phyloP scores from a whole-genome alignment of 2,329 filamentous ascomycete genomes.

The Phialemonium atrogriseum region DNA sequence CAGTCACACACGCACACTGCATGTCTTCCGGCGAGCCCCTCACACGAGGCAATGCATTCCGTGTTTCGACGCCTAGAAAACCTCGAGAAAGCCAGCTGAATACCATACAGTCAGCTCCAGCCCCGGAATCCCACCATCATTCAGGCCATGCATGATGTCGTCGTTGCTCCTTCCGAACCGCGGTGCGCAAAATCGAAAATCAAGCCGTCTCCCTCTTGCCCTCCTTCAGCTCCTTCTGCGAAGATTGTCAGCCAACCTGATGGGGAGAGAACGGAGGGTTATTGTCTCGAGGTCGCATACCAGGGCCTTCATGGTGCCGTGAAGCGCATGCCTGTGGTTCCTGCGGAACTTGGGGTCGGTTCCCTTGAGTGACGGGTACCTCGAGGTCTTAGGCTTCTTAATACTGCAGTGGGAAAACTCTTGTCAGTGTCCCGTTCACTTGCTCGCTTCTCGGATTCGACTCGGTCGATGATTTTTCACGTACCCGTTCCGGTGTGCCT shows the following conservation, averaged over 20 bases:
- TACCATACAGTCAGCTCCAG: constrained; percentile 9
- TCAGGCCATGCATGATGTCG: constrained; percentile 15
- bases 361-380: constrained; percentile 98
- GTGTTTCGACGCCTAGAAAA: constrained; percentile 18
- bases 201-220: constrained; percentile 47
- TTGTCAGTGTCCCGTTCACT: constrained; percentile 3
- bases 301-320: constrained; percentile 96
- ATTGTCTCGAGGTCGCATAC: constrained; percentile 60
- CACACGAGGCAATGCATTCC: constrained; percentile 17
- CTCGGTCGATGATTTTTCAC: constrained; percentile 26
- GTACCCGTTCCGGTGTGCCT: constrained; percentile 99
- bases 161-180: constrained; percentile 10
- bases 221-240: constrained; percentile 94
- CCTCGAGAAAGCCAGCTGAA: constrained; percentile 17
- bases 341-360: constrained; percentile 99
- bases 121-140: constrained; percentile 15
- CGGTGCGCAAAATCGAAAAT: constrained; percentile 11
- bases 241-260: constrained; percentile 12
- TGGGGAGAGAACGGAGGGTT: too few species aligned
- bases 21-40: too few species aligned
- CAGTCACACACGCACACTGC: too few species aligned
- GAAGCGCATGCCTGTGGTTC: constrained; percentile 99
- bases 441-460: not conserved
- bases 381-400: constrained; percentile 99
- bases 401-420: constrained; percentile 55